A percentile compares a stretch with the other conserved stretches of the same genome.
Conservation (phyloP, 352 stramenopile species). For the Pythium vanterpoolii region DNA sequence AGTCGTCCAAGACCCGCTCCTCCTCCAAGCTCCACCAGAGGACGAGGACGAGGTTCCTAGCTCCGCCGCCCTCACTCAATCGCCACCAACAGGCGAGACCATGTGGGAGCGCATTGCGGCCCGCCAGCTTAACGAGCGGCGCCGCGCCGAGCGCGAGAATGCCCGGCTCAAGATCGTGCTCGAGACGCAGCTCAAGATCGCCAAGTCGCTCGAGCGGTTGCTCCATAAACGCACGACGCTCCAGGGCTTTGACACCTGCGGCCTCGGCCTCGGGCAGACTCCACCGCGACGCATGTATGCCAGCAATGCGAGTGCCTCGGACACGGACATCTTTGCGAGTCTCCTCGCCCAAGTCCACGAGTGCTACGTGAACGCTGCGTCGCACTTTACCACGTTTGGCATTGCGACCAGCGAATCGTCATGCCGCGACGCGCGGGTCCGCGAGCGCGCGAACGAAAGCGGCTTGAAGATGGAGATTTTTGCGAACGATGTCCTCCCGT, state of each 20-base stretch:
- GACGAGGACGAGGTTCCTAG: not conserved
- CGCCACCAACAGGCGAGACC: too few species aligned
- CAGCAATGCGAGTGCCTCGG: not conserved
- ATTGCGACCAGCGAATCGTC: slow-evolving; percentile 19
- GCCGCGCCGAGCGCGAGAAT: slow-evolving; percentile 35
- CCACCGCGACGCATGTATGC: slow-evolving; percentile 3
- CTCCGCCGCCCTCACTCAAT: too few species aligned
- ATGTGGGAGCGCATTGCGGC: slow-evolving; percentile 27
- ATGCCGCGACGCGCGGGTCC: slow-evolving; percentile 23
- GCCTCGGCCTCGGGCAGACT: slow-evolving; percentile 3
- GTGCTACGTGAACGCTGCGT: slow-evolving; percentile 23
- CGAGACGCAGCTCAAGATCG: slow-evolving; percentile 46
- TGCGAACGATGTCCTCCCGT: slow-evolving; percentile 15
- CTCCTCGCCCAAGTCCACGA: slow-evolving; percentile 22
- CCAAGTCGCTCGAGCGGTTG: slow-evolving; percentile 37
- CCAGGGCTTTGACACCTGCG: slow-evolving; percentile 8
- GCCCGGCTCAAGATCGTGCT: slow-evolving; percentile 47
- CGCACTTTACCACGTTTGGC: slow-evolving; percentile 15
- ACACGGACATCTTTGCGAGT: slow-evolving; percentile 19
- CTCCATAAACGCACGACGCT: slow-evolving; percentile 35
- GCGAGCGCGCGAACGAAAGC: slow-evolving; percentile 1
- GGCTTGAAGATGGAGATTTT: slow-evolving; percentile 27
- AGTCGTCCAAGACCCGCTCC: too few species aligned
- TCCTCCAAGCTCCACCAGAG: too few species aligned
- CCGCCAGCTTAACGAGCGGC: slow-evolving; percentile 21